These are phyloP conservation scores for Termitomyces sp. DNA, from an alignment of 768 basidiomycete species.

Conservation along the genomic window DNA sequence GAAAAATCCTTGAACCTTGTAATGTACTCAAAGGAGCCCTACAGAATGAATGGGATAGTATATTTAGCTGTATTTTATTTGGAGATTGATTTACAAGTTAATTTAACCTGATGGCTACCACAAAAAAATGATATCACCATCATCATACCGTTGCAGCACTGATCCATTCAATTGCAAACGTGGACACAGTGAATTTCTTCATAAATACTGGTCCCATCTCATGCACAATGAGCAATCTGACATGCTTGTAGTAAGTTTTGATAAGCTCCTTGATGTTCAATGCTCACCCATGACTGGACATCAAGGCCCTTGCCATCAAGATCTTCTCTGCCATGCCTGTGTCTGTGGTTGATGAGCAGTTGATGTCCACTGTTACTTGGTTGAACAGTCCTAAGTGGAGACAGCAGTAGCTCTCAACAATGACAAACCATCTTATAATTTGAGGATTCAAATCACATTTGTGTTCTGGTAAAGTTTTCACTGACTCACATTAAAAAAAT, in stretches of 20 bases:
- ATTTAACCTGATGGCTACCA: too few relatives aligned
- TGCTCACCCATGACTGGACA: background rate
- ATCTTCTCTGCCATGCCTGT: constrained; percentile 3
- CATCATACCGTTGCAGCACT: background rate
- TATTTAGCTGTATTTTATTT: too few relatives aligned
- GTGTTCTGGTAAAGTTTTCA: background rate
- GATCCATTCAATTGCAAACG: background rate
- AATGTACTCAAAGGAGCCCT: too few relatives aligned
- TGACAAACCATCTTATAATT: background rate
- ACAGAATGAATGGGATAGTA: too few relatives aligned
- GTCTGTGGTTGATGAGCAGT: constrained; percentile 18
- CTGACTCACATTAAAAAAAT: background rate
- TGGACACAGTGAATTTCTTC: background rate
- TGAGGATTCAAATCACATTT: background rate
- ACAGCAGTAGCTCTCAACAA: constrained; percentile 10
- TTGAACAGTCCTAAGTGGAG: constrained; percentile 14
- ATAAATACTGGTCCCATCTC: background rate
- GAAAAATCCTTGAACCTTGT: too few relatives aligned
- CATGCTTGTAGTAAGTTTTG: background rate
- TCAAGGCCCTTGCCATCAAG: background rate
- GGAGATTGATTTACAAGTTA: background rate
- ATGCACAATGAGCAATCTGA: background rate
- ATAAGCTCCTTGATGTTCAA: background rate
- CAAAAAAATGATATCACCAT: too few relatives aligned
- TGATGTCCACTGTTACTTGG: constrained; percentile 18